Evolutionary conservation across 2,329 filamentous ascomycete genomes (phyloP).

Genomic region (Talaromyces sp.): DNA sequence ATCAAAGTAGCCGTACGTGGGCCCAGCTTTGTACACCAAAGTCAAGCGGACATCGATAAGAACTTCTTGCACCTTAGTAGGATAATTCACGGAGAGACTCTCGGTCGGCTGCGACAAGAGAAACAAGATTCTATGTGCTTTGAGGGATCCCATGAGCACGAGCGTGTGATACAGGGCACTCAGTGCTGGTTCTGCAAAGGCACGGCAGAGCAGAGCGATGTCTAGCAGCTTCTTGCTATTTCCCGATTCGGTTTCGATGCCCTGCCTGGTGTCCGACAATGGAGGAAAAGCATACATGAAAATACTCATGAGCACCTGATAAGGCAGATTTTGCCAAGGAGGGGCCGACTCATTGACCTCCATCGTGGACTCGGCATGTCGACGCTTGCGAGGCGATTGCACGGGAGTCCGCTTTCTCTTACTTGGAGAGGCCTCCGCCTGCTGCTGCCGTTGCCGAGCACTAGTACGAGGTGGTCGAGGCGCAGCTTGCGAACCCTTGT

Average conservation of each 20-base stretch:
- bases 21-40: slow-evolving; percentile 53
- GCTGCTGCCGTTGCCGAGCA: slow-evolving; percentile 8
- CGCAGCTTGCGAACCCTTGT: slow-evolving; percentile 7
- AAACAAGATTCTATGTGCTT: slow-evolving; percentile 48
- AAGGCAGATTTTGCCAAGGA: slow-evolving; percentile 61
- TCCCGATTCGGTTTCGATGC: slow-evolving; percentile 26
- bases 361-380: slow-evolving; percentile 14
- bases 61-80: slow-evolving; percentile 66
- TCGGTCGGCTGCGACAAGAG: slow-evolving; percentile 56
- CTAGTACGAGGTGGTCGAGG: slow-evolving; percentile 6
- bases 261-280: slow-evolving; percentile 43
- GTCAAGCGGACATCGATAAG: slow-evolving; percentile 63
- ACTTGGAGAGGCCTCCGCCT: slow-evolving; percentile 14
- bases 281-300: slow-evolving; percentile 65
- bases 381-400: slow-evolving; percentile 19
- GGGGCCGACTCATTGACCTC: slow-evolving; percentile 42
- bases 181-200: slow-evolving; percentile 69
- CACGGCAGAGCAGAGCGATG: slow-evolving; percentile 60
- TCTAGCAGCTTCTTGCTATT: slow-evolving; percentile 59
- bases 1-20: slow-evolving; percentile 54
- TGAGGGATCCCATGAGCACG: slow-evolving; percentile 55
- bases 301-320: slow-evolving; percentile 66
- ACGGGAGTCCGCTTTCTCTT: slow-evolving; percentile 22
- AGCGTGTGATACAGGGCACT: slow-evolving; percentile 69
- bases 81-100: slow-evolving; percentile 60